Percentiles rank a stretch among this genome's conserved stretches.
Evolutionary conservation across 106 monocot species (phyloP).

Genomic region (Cymbidium sinense): DNA sequence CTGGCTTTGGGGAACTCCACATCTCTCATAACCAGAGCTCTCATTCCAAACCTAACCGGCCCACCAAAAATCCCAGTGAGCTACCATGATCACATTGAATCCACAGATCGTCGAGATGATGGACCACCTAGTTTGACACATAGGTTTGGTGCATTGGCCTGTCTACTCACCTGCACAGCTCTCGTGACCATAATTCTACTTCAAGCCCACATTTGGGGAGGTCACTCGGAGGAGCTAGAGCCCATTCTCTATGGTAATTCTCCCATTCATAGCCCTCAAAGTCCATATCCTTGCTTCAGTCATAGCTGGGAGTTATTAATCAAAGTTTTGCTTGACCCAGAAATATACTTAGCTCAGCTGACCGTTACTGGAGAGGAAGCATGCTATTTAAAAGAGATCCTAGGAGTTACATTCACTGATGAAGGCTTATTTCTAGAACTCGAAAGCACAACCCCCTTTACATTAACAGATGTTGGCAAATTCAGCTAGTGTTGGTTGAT

Average conservation of each 20-base stretch:
- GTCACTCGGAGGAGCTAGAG: slow-evolving; percentile 43
- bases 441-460: too few species aligned
- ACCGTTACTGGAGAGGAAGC: too few species aligned
- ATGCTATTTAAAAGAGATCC: too few species aligned
- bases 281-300: slow-evolving; percentile 17
- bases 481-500: too few species aligned
- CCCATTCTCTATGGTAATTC: slow-evolving; percentile 21
- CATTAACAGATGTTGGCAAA: too few species aligned
- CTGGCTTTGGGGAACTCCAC: slow-evolving; percentile 35
- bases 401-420: too few species aligned
- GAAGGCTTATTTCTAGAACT: too few species aligned
- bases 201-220: slow-evolving; percentile 38
- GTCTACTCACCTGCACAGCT: slow-evolving; percentile 33
- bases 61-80: background rate
- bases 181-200: slow-evolving; percentile 33
- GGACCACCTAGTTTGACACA: slow-evolving; percentile 15
- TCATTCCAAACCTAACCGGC: background rate
- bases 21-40: background rate
- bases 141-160: slow-evolving; percentile 3
- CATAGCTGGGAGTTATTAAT: slow-evolving; percentile 3
- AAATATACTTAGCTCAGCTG: too few species aligned
- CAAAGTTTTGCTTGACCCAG: too few species aligned
- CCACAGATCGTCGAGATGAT: slow-evolving; percentile 25
- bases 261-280: slow-evolving; percentile 18
- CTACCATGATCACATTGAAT: background rate